Base-by-base conservation (phyloP, 2,329 filamentous ascomycete genomes). In the Fusarium succisae region DNA sequence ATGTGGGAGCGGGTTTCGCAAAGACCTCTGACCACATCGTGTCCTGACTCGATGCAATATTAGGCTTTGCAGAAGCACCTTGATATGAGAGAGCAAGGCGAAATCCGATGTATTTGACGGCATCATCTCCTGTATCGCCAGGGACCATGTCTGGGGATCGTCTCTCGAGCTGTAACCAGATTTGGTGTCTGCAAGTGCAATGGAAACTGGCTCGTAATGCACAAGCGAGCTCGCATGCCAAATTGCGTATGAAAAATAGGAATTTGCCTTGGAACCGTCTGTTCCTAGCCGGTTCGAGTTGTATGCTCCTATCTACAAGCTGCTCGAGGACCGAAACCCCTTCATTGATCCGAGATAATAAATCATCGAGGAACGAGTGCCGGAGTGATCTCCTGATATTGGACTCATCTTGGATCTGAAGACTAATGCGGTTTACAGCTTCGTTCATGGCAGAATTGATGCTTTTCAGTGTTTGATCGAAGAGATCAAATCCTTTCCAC, bases 381-480 rank as follows among this genome's bases (percentile, higher is more conserved):
- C 13, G 5, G 4, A 60, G 55, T 15, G 45, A 35, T 15, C 24
- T 45, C 28, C 32, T 51, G 3, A 53, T 6, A 1, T n/a, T 20
- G 0, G 38, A 53, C 26, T 48, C 15, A 15, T 51, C 45, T 35
- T 13, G 55, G 2, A 44, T 12, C 37, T 60, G 38, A 10, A 30
- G 8, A 6, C 14, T 24, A 8, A 60, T 53, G 2, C 44, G 30
- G 1, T 38, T 6, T 37, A 3, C 10, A 7, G 37, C 45, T 9
- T 51, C 38, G 3, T 64, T 6, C 12, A 20, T n/a, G n/a, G 62
- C 9, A 1, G 6, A 10, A 5, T 24, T 60, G 24, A 44, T 30
- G 0, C 44, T 30, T 30, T 22, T 11, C 13, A 61, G 2, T 0
- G 32, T 65, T 4, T 12, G 2, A 5, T 39, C 1, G 10, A 64